These are phyloP conservation scores for Nannochloropsis salina DNA, from an alignment of 108 stramenopile genomes.

Conservation along the genomic window DNA sequence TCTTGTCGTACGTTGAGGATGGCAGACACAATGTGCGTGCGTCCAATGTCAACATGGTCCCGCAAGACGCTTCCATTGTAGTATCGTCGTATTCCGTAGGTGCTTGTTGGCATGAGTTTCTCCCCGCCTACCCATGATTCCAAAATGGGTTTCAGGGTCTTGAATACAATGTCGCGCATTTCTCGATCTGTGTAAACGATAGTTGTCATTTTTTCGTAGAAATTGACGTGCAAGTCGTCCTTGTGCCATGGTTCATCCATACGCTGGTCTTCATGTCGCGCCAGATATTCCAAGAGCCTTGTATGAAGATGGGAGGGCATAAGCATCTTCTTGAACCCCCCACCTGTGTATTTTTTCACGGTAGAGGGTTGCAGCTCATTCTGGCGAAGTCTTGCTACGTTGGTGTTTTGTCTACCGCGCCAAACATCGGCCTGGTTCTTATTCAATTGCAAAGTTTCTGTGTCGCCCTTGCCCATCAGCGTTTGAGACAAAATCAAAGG, in stretches of 20 bases:
- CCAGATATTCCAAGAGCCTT: not conserved
- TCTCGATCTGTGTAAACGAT: not conserved
- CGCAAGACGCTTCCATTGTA: conserved; percentile 69
- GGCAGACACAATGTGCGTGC: conserved; percentile 73
- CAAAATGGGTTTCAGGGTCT: conserved; percentile 61
- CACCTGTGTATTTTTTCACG: not conserved
- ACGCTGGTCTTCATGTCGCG: not conserved
- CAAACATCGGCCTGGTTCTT: not conserved
- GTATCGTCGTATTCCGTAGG: conserved; percentile 84
- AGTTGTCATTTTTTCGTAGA: conserved; percentile 1
- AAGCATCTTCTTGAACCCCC: not conserved
- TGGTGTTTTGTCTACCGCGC: not conserved
- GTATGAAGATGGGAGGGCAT: not conserved
- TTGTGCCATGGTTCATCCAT: not conserved
- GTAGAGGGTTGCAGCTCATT: conserved; percentile 3
- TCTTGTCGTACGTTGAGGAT: conserved; percentile 89
- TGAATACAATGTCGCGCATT: not conserved
- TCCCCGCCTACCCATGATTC: conserved; percentile 64
- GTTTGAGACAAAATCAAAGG: not conserved
- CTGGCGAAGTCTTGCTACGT: not conserved
- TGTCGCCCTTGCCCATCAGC: not conserved
- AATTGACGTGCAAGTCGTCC: not conserved
- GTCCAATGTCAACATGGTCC: conserved; percentile 76
- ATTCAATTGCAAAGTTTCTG: not conserved
- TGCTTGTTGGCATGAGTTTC: conserved; percentile 72